Evolutionary conservation across 768 basidiomycete genomes (phyloP).

Genomic region (Phaeotremella fagi): DNA sequence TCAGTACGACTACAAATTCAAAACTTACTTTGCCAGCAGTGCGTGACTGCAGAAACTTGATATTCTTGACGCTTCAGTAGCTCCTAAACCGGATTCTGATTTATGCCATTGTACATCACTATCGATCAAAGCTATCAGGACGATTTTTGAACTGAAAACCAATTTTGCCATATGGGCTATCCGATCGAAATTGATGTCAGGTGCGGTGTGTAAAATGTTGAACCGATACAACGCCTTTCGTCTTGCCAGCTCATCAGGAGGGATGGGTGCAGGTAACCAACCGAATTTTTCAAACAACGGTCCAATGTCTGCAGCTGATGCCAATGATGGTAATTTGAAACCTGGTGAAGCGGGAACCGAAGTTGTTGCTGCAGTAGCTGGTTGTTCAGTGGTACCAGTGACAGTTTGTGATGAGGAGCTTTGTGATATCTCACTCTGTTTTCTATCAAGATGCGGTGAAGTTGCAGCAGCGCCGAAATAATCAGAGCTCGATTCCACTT

Average conservation of each 20-base stretch:
- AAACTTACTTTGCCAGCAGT: slow-evolving; percentile 67
- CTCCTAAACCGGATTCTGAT: slow-evolving; percentile 62
- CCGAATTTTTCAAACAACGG: slow-evolving; percentile 40
- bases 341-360: background rate
- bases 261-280: slow-evolving; percentile 68
- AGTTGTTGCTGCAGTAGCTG: too few relatives aligned
- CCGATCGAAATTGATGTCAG: slow-evolving; percentile 86
- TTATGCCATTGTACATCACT: slow-evolving; percentile 85
- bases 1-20: background rate
- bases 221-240: slow-evolving; percentile 82
- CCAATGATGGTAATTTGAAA: slow-evolving; percentile 9
- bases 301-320: slow-evolving; percentile 22
- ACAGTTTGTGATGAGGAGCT: slow-evolving; percentile 34
- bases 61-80: slow-evolving; percentile 54
- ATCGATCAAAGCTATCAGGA: slow-evolving; percentile 77
- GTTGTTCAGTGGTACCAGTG: slow-evolving; percentile 7
- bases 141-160: slow-evolving; percentile 84
- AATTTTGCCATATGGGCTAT: slow-evolving; percentile 88
- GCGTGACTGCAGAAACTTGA: slow-evolving; percentile 78
- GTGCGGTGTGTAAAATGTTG: slow-evolving; percentile 80
- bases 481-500: slow-evolving; percentile 51
- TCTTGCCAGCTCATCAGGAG: slow-evolving; percentile 76
- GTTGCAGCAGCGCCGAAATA: slow-evolving; percentile 37
- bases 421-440: slow-evolving; percentile 10
- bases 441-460: slow-evolving; percentile 6